Base-by-base conservation (phyloP, 306 rosid genomes). In the Cicer pinnatifidum region DNA sequence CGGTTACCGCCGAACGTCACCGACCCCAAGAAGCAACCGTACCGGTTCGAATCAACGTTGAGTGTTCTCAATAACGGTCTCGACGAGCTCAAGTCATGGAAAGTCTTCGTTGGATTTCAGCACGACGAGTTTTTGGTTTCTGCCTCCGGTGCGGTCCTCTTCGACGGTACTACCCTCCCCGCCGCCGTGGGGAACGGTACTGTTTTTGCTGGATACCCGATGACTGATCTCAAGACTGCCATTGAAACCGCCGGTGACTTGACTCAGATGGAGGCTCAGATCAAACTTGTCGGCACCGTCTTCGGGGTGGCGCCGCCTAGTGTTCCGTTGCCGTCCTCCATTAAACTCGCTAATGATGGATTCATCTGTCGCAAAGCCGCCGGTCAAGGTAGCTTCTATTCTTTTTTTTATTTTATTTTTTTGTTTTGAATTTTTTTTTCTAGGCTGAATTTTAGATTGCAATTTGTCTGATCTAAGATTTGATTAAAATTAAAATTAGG, bases 171-270 rank as follows among this genome's bases (percentile, higher is more conserved):
- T 0, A 60, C 45, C 6, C 28, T 86, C 35, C 99, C 97, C 1
- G 93, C 86, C 16, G 39, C 56, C 1, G 97, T 95, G 3, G 93
- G 86, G 0, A 95, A 92, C 67, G 99, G 97, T 12, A 91, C 97
- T 6, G 57, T 90, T 45, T 86, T 95, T 1, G 89, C 91, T 0
- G 99, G 99, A 1, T 88, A 64, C 8, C 92, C 99, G 5, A 69
- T 71, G 92, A 85, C 93, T 1, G 97, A 95, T 81, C 95, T 95
- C 73, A 88, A 88, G 77, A 90, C 99, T 46, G 99, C 99, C 58
- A 84, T 82, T 11, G 86, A 89, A 72, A 95, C 99, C 0, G 99
- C 99, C 0, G 99, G 99, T 0, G 99, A 95, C 56, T 28, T 87
- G 80, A 80, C 84, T 45, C 97, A 95, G 96, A 92, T 89, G 96